Percentiles rank a stretch among this genome's conserved stretches.
phyloP scores from a whole-genome alignment of 2,329 filamentous ascomycete genomes.

The Penicillium sp. region DNA sequence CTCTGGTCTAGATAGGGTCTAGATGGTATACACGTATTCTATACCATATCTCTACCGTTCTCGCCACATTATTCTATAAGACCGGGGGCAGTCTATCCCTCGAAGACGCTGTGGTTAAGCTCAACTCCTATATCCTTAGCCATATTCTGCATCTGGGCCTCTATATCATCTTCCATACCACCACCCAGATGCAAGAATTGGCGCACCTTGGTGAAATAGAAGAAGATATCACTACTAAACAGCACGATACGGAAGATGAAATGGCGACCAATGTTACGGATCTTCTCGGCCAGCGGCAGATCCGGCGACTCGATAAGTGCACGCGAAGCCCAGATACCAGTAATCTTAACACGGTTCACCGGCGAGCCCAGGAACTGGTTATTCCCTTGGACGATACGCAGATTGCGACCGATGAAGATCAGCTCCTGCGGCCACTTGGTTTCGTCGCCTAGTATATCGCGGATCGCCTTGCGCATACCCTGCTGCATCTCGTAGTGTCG shows the following conservation, averaged over 20 bases:
- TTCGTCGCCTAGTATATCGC: constrained; percentile 78
- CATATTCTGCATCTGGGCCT: constrained; percentile 80
- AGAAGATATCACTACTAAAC: constrained; percentile 72
- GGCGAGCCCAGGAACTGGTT: constrained; percentile 88
- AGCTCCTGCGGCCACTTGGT: constrained; percentile 86
- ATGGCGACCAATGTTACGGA: constrained; percentile 71
- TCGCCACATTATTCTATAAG: background rate
- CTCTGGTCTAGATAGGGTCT: background rate
- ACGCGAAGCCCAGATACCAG: constrained; percentile 81
- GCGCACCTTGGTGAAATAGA: constrained; percentile 74
- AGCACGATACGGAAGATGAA: constrained; percentile 78
- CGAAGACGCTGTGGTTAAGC: constrained; percentile 82
- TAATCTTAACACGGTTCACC: constrained; percentile 90
- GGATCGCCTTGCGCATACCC: constrained; percentile 68
- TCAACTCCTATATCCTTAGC: constrained; percentile 91
- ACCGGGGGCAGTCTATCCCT: constrained; percentile 57
- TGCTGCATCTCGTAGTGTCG: constrained; percentile 77
- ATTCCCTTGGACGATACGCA: constrained; percentile 90
- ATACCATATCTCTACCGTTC: background rate
- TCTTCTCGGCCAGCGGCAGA: constrained; percentile 60
- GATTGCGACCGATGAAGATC: constrained; percentile 86
- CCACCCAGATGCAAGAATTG: constrained; percentile 73
- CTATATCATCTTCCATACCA: constrained; percentile 93
- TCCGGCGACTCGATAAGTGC: constrained; percentile 74
- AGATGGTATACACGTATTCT: constrained; percentile 5